A percentile compares a stretch with the other conserved stretches of the same genome.
These are phyloP conservation scores for Aspergillus hancockii DNA, from an alignment of 495 filamentous ascomycete genomes.

Conservation along the genomic window DNA sequence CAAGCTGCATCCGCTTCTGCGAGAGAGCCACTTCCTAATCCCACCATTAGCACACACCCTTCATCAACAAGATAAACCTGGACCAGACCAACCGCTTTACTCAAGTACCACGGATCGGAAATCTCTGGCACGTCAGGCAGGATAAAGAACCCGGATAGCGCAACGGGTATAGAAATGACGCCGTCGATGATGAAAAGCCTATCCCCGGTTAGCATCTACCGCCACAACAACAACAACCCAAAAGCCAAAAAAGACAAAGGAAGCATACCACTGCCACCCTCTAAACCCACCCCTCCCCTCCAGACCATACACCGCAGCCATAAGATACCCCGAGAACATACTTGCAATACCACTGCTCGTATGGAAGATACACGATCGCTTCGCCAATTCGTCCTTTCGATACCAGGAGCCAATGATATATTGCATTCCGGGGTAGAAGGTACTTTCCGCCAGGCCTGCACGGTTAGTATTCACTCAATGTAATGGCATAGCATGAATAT, in stretches of 20 bases:
- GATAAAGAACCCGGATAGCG: conserved; percentile 57
- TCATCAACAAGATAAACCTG: not conserved
- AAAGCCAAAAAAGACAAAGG: not conserved
- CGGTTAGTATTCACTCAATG: not conserved
- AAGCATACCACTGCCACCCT: conserved; percentile 46
- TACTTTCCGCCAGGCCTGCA: conserved; percentile 42
- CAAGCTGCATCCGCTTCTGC: conserved; percentile 47
- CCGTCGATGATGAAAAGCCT: conserved; percentile 49
- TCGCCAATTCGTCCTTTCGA: conserved; percentile 55
- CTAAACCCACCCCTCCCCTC: conserved; percentile 49
- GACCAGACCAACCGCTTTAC: conserved; percentile 29
- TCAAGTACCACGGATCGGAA: conserved; percentile 54
- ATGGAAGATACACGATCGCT: conserved; percentile 65
- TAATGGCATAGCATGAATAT: conserved; percentile 14
- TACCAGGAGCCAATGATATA: conserved; percentile 53
- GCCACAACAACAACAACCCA: not conserved
- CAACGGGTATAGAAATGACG: conserved; percentile 47
- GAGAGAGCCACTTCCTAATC: conserved; percentile 45
- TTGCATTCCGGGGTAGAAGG: conserved; percentile 49
- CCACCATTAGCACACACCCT: not conserved
- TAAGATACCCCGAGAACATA: conserved; percentile 61
- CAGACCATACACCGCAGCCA: conserved; percentile 54
- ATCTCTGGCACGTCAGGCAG: conserved; percentile 64
- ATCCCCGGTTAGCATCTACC: not conserved
- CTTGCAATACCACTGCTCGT: conserved; percentile 52